Evolutionary conservation across 2,329 filamentous ascomycete species (phyloP).

Genomic region (Aspergillus sp.): DNA sequence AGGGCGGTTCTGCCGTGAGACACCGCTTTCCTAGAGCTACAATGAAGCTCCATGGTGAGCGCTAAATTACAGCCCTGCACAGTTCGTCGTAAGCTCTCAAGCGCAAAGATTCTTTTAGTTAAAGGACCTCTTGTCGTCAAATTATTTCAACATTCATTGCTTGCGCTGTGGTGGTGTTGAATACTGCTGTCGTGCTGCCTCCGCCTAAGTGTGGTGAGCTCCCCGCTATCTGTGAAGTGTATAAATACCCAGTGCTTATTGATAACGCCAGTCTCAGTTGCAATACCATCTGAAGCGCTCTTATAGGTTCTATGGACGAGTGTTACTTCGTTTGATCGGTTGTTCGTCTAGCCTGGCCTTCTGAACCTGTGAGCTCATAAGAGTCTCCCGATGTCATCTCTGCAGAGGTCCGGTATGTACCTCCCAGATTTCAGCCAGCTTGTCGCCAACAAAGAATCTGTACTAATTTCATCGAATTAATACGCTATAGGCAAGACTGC

Average conservation of each 20-base stretch:
- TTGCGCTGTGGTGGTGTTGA: slow-evolving; percentile 5
- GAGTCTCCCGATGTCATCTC: slow-evolving; percentile 24
- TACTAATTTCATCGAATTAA: not conserved
- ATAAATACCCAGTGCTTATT: not conserved
- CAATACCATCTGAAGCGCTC: slow-evolving; percentile 1
- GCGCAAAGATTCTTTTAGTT: not conserved
- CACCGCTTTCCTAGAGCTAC: slow-evolving; percentile 17
- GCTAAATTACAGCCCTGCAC: not conserved
- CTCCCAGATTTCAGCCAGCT: not conserved
- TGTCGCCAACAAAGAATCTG: not conserved
- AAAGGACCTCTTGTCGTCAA: not conserved
- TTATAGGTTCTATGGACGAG: not conserved
- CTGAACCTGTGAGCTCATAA: slow-evolving; percentile 8
- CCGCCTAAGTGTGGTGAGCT: slow-evolving; percentile 10
- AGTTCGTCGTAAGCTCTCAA: not conserved
- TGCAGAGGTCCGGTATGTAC: slow-evolving; percentile 28
- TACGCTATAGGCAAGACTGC: slow-evolving; percentile 43
- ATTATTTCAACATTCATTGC: not conserved
- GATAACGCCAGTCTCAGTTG: slow-evolving; percentile 1
- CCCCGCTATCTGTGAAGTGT: slow-evolving; percentile 17
- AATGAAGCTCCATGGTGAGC: slow-evolving; percentile 12
- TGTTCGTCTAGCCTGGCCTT: slow-evolving; percentile 5
- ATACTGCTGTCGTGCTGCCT: slow-evolving; percentile 7
- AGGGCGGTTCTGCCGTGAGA: slow-evolving; percentile 17
- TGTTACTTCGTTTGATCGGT: not conserved